These are phyloP conservation scores for Pezicula neosporulosa DNA, from an alignment of 2,329 filamentous ascomycete genomes.

Conservation along the genomic window DNA sequence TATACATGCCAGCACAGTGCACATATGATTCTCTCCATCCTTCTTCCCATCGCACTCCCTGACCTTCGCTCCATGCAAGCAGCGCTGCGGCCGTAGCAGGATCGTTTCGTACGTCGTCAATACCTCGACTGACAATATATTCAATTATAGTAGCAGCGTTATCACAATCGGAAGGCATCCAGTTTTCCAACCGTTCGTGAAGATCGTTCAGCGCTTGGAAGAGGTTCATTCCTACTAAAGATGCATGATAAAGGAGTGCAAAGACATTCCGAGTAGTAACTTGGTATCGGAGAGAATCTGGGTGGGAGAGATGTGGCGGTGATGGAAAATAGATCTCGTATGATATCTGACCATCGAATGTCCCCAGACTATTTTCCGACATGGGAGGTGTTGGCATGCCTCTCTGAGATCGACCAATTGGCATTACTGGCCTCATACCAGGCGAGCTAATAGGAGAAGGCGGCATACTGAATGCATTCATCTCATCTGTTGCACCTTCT, in stretches of 20 bases:
- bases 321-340: slow-evolving; percentile 63
- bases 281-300: slow-evolving; percentile 52
- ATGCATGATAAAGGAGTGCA: slow-evolving; percentile 59
- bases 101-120: slow-evolving; percentile 63
- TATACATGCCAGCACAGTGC: slow-evolving; percentile 64
- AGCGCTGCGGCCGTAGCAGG: slow-evolving; percentile 56
- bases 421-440: slow-evolving; percentile 13
- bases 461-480: slow-evolving; percentile 34
- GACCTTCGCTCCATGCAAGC: slow-evolving; percentile 63
- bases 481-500: slow-evolving; percentile 48
- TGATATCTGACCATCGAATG: slow-evolving; percentile 48
- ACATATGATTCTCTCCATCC: slow-evolving; percentile 66
- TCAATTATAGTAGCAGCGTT: slow-evolving; percentile 57
- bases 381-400: slow-evolving; percentile 32
- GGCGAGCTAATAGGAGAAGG: slow-evolving; percentile 37
- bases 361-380: slow-evolving; percentile 11
- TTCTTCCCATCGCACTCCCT: slow-evolving; percentile 57
- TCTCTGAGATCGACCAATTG: slow-evolving; percentile 25
- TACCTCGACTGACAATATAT: slow-evolving; percentile 54
- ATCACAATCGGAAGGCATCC: slow-evolving; percentile 52
- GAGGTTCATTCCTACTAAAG: slow-evolving; percentile 61
- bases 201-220: slow-evolving; percentile 62
- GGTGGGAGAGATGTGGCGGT: slow-evolving; percentile 43
- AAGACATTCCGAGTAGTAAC: slow-evolving; percentile 69
- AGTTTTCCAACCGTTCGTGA: slow-evolving; percentile 55